A percentile compares a stretch with the other conserved stretches of the same genome.
phyloP scores from a whole-genome alignment of 148 eudicot genomes.

The Rhododendron griersonianum region DNA sequence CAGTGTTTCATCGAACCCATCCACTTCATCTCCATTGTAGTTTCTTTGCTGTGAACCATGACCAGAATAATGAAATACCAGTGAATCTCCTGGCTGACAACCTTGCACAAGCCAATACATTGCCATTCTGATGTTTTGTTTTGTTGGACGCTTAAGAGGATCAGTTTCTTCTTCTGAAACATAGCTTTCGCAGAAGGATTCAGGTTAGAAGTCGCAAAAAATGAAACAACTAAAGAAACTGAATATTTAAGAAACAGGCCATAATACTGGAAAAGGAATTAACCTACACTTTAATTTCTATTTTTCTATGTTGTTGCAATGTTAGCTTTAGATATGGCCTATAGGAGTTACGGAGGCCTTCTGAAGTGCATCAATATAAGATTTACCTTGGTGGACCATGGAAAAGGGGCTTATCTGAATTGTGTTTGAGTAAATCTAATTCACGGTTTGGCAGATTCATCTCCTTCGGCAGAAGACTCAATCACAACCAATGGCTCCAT shows the following conservation, averaged over 20 bases:
- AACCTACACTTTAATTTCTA: background rate
- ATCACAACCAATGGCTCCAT: background rate
- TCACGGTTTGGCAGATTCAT: background rate
- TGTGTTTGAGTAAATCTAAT: no score
- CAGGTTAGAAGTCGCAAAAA: constrained; percentile 3
- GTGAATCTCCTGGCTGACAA: constrained; percentile 52
- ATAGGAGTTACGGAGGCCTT: background rate
- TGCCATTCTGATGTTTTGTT: constrained; percentile 49
- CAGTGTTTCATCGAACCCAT: constrained; percentile 54
- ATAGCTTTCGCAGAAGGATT: constrained; percentile 15
- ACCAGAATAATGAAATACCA: constrained; percentile 53
- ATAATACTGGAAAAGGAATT: background rate
- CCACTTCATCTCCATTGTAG: constrained; percentile 53
- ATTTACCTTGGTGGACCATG: background rate
- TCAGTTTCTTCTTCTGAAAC: constrained; percentile 50
- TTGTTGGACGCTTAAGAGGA: constrained; percentile 42
- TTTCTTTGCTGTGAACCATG: constrained; percentile 57
- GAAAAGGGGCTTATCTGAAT: background rate
- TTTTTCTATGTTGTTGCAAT: background rate
- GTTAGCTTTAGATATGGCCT: background rate
- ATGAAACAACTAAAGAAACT: background rate
- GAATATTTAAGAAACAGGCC: background rate
- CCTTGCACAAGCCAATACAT: constrained; percentile 56
- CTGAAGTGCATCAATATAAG: background rate
- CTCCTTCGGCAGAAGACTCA: background rate